Evolutionary conservation across 2,329 filamentous ascomycete genomes (phyloP), one percentile per base, ranked within the genome.

Genomic region (Colletotrichum somersetense): DNA sequence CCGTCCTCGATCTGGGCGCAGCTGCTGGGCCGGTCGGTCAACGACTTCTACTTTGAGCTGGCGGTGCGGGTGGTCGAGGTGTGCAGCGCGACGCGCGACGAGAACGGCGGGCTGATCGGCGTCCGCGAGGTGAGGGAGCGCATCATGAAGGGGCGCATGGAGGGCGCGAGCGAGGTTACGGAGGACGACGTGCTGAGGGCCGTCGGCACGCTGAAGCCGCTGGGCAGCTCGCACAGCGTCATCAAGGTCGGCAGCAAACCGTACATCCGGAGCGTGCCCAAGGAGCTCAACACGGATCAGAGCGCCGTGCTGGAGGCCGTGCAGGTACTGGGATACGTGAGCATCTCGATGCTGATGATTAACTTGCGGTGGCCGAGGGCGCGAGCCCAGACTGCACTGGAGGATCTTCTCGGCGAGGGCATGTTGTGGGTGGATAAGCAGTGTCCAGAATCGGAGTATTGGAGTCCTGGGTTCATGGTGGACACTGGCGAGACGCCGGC

Each of bases 11-110:
- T 98, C 71, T 98, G 96, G 96, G 93, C 94, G 35, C 95, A 98
- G 84, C 89, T 98, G 74, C 88, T 98, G 26, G 96, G 96, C 40
- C 90, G 93, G 72, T 95, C 91, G 77, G 95, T 99, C 76, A 97
- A 98, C 80, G 96, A 99, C 81, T 99, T 99, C 80, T 99, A 98
- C 84, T 98, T 98, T 81, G 96, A 97, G 85, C 90, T 99, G 57
- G 96, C 95, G 1, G 96, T 98, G n/a, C 89, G 94, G 62, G 93
- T 98, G 0, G 96, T 99, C 7, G 96, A 98, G 81, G 91, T 98
- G 10, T 99, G 96, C 80, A 88, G 94, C 7, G 90, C 92, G 64
- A 98, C 95, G 56, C 87, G 96, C 64, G 90, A 89, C 5, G 96
- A 98, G 83, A 99, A 99, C 80, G 96, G 96, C 8, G 96, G 96